These are phyloP conservation scores for Fusarium phyllophilum DNA, from an alignment of 2,329 filamentous ascomycete genomes.

Conservation along the genomic window DNA sequence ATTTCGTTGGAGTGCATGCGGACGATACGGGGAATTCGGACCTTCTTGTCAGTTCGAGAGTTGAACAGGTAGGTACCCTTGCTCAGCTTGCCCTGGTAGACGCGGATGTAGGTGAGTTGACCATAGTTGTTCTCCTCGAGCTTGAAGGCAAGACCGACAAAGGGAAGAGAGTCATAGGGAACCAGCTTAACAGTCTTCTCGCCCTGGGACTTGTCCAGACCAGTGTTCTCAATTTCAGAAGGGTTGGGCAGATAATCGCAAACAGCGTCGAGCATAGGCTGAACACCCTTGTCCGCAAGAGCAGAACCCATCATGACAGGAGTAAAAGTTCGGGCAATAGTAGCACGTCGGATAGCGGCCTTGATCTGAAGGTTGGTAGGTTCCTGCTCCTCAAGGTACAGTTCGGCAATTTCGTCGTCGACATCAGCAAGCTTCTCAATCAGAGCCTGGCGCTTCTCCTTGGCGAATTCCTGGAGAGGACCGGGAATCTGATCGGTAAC, in stretches of 20 bases:
- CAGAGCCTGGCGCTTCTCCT: slow-evolving; percentile 84
- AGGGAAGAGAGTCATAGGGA: slow-evolving; percentile 92
- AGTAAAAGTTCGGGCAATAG: slow-evolving; percentile 88
- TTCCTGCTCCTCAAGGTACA: slow-evolving; percentile 88
- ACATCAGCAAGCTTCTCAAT: slow-evolving; percentile 97
- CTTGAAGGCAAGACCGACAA: slow-evolving; percentile 97
- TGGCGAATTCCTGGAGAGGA: slow-evolving; percentile 78
- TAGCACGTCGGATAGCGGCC: slow-evolving; percentile 88
- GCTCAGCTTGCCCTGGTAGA: slow-evolving; percentile 91
- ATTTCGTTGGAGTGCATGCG: slow-evolving; percentile 99
- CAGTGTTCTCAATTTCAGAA: slow-evolving; percentile 86
- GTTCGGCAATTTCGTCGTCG: slow-evolving; percentile 95
- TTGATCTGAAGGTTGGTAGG: slow-evolving; percentile 88
- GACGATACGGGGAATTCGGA: slow-evolving; percentile 96
- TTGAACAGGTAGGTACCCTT: slow-evolving; percentile 95
- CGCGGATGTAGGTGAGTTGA: slow-evolving; percentile 96
- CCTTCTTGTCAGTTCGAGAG: slow-evolving; percentile 92
- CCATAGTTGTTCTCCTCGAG: slow-evolving; percentile 99
- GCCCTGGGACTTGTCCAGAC: slow-evolving; percentile 81
- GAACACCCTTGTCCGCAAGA: slow-evolving; percentile 91
- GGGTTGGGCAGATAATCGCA: slow-evolving; percentile 97
- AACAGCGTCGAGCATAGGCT: slow-evolving; percentile 96
- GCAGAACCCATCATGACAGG: slow-evolving; percentile 98
- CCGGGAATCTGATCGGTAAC: slow-evolving; percentile 83
- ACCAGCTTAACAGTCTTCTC: slow-evolving; percentile 88